Conservation (phyloP, 805 yeast species). For the Nakazawaea ishiwadae region DNA sequence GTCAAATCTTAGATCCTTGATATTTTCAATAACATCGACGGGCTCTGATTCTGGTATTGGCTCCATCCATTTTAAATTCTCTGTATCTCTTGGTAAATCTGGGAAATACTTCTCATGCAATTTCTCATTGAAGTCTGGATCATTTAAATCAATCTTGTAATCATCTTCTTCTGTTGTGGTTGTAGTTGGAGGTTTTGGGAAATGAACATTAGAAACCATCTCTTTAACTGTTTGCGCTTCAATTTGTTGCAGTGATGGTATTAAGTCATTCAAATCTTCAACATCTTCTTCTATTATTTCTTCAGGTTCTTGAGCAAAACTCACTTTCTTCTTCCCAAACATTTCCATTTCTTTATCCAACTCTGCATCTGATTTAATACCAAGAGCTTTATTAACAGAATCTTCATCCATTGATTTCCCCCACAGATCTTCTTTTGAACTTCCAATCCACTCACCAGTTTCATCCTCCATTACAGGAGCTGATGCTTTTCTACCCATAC, state of each 20-base stretch:
- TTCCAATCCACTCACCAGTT: conserved; percentile 27
- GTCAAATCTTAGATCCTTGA: conserved; percentile 79
- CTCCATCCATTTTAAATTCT: conserved; percentile 89
- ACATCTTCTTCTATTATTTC: conserved; percentile 32
- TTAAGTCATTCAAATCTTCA: conserved; percentile 46
- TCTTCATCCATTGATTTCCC: conserved; percentile 25
- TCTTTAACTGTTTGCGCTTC: conserved; percentile 39
- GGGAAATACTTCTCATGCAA: conserved; percentile 86
- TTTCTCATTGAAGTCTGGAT: conserved; percentile 73
- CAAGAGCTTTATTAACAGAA: conserved; percentile 25
- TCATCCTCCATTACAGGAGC: conserved; percentile 21
- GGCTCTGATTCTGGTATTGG: conserved; percentile 45
- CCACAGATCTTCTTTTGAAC: conserved; percentile 29
- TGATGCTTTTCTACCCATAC: conserved; percentile 38
- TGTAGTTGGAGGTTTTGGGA: conserved; percentile 54
- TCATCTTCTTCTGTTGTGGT: too few relatives aligned
- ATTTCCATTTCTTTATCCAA: conserved; percentile 19
- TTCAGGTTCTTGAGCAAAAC: conserved; percentile 4
- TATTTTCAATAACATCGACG: conserved; percentile 34
- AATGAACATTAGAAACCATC: conserved; percentile 50
- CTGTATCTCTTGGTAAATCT: conserved; percentile 77
- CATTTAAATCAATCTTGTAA: conserved; percentile 53
- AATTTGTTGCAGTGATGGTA: conserved; percentile 45
- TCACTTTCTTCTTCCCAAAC: conserved; percentile 12
- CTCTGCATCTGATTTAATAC: conserved; percentile 14